These are phyloP conservation scores for Podospora tetraspora DNA, from an alignment of 495 filamentous ascomycete genomes.

Conservation along the genomic window DNA sequence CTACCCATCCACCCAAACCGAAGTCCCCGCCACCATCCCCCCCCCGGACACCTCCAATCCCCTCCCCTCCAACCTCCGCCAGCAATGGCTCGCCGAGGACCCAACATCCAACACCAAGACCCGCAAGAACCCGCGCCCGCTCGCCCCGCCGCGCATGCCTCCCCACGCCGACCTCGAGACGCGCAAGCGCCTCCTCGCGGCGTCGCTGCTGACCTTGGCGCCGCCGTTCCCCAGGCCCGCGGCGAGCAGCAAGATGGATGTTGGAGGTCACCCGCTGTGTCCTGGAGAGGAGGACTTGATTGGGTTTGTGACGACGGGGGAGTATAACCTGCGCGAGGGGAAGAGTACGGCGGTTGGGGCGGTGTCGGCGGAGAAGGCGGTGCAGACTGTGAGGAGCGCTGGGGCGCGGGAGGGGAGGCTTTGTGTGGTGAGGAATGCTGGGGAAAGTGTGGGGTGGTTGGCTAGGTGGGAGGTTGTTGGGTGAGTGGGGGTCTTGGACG, in stretches of 20 bases:
- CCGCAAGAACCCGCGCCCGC: not conserved
- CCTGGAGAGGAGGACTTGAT: constrained; percentile 75
- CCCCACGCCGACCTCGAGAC: constrained; percentile 33
- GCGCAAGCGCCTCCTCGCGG: constrained; percentile 48
- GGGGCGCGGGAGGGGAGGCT: constrained; percentile 40
- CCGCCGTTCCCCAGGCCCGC: constrained; percentile 21
- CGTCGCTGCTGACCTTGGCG: constrained; percentile 41
- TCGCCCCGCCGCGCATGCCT: constrained; percentile 18
- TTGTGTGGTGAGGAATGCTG: constrained; percentile 77
- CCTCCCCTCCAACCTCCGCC: constrained; percentile 35
- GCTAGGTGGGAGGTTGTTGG: constrained; percentile 73
- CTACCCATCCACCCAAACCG: constrained; percentile 30
- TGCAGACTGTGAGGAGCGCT: constrained; percentile 20
- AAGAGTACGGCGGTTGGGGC: constrained; percentile 70
- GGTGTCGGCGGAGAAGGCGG: constrained; percentile 56
- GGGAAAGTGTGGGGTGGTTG: constrained; percentile 69
- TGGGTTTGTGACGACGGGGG: constrained; percentile 86
- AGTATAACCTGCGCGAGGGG: constrained; percentile 75
- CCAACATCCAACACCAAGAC: constrained; percentile 13
- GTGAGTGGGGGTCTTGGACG: constrained; percentile 25
- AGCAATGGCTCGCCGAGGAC: constrained; percentile 39
- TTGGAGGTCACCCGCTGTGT: constrained; percentile 55
- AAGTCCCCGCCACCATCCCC: constrained; percentile 37
- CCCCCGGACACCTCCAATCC: constrained; percentile 15
- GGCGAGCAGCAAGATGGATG: constrained; percentile 28